Evolutionary conservation across 1,139 yeast genomes (phyloP).

Genomic region (Nadsonia starkeyi-henricii): DNA sequence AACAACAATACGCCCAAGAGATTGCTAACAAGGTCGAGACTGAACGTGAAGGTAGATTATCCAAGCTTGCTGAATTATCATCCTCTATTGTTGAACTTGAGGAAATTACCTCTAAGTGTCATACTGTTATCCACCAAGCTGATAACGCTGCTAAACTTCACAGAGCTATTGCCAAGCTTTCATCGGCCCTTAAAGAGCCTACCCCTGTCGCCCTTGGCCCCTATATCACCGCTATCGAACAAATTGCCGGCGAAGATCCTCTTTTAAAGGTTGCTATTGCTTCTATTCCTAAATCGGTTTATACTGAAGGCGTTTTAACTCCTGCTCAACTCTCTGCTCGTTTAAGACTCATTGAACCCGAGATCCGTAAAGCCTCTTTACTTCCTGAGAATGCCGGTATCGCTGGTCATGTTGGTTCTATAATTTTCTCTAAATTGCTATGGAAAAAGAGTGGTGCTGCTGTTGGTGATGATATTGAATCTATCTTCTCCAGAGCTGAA

Average conservation of each 20-base stretch:
- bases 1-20: constrained; percentile 54
- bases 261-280: constrained; percentile 32
- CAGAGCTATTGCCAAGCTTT: constrained; percentile 41
- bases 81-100: constrained; percentile 46
- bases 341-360: constrained; percentile 63
- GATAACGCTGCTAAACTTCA: constrained; percentile 45
- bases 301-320: constrained; percentile 41
- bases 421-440: constrained; percentile 60
- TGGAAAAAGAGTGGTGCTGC: constrained; percentile 52
- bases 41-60: constrained; percentile 74
- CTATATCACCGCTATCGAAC: constrained; percentile 23
- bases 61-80: constrained; percentile 49
- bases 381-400: constrained; percentile 94
- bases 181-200: constrained; percentile 29
- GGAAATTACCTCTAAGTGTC: constrained; percentile 43
- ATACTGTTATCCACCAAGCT: constrained; percentile 40
- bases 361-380: constrained; percentile 75
- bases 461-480: constrained; percentile 73
- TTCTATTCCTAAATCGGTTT: constrained; percentile 37
- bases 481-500: constrained; percentile 77
- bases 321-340: constrained; percentile 46
- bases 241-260: constrained; percentile 33
- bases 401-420: constrained; percentile 77
- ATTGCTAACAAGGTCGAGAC: constrained; percentile 51
- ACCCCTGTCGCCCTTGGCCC: constrained; percentile 27